These are phyloP conservation scores for Tuctoria greenei DNA, from an alignment of 176 grass and related monocot genomes.

Conservation along the genomic window DNA sequence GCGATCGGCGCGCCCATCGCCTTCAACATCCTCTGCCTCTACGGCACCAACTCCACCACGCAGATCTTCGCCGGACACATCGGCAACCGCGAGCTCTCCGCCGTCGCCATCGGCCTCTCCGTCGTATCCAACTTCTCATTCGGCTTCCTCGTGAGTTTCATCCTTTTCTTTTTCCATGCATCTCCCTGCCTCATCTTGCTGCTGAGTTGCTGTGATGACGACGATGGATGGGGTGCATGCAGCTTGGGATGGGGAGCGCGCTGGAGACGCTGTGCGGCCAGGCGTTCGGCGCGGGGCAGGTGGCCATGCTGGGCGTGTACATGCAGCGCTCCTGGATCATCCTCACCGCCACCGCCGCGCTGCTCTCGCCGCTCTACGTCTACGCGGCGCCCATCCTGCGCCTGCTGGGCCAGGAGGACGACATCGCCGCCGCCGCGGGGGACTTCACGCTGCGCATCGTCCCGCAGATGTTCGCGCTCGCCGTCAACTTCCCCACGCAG, in stretches of 20 bases:
- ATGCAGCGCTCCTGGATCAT: slow-evolving; percentile 87
- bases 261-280: slow-evolving; percentile 88
- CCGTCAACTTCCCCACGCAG: slow-evolving; percentile 80
- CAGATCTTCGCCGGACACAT: slow-evolving; percentile 81
- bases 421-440: slow-evolving; percentile 58
- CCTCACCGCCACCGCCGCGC: slow-evolving; percentile 48
- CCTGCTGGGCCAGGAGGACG: slow-evolving; percentile 61
- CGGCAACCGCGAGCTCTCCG: slow-evolving; percentile 82
- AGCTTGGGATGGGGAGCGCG: slow-evolving; percentile 87
- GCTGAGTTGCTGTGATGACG: too few relatives aligned
- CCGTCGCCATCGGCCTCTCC: slow-evolving; percentile 61
- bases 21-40: slow-evolving; percentile 72
- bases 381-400: slow-evolving; percentile 52
- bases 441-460: slow-evolving; percentile 59
- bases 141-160: slow-evolving; percentile 61
- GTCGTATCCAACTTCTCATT: slow-evolving; percentile 89
- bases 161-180: too few relatives aligned
- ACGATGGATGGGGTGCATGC: too few relatives aligned
- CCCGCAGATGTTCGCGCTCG: slow-evolving; percentile 83
- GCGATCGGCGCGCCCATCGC: slow-evolving; percentile 72
- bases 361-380: slow-evolving; percentile 70
- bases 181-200: too few relatives aligned
- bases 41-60: slow-evolving; percentile 68
- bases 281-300: slow-evolving; percentile 71
- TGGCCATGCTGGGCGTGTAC: slow-evolving; percentile 76